Evolutionary conservation across 164 flowering plant species (phyloP).

Genomic region (Piper longum): DNA sequence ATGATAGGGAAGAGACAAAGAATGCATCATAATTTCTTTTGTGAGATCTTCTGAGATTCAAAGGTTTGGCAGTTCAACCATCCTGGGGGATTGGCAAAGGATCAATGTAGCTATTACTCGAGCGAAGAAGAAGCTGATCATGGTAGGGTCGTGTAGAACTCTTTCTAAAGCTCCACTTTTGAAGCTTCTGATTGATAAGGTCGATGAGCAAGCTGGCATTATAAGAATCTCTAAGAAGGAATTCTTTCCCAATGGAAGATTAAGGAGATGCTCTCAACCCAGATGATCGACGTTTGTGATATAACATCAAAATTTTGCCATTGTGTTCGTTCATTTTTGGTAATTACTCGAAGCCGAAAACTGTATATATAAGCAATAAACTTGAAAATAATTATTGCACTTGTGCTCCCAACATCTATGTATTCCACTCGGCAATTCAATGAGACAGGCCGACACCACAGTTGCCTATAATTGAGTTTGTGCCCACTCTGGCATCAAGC

Average conservation of each 20-base stretch:
- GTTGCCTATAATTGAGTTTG: too few species aligned
- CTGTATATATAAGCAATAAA: too few species aligned
- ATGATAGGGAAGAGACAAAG: conserved; percentile 90
- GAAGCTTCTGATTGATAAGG: conserved; percentile 79
- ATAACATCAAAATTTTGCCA: neutral
- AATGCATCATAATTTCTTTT: conserved; percentile 82
- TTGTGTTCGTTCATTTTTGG: neutral
- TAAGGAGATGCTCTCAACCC: conserved; percentile 41
- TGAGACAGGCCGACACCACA: too few species aligned
- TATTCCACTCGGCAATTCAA: too few species aligned
- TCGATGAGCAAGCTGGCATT: conserved; percentile 62
- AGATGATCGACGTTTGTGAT: conserved; percentile 9
- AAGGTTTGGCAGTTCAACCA: conserved; percentile 41
- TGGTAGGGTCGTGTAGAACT: conserved; percentile 87
- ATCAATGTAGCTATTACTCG: conserved; percentile 95
- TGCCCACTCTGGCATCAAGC: too few species aligned
- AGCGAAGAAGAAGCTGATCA: conserved; percentile 92
- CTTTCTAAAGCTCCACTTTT: conserved; percentile 78
- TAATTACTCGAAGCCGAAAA: too few species aligned
- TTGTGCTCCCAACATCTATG: too few species aligned
- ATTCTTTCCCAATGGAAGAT: conserved; percentile 18
- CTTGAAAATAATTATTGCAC: too few species aligned
- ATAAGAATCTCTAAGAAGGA: conserved; percentile 37
- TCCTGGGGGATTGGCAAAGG: conserved; percentile 98
- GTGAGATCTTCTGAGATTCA: conserved; percentile 67